Conservation (phyloP, 2,329 filamentous ascomycete genomes). For the Monilinia fructicola region DNA sequence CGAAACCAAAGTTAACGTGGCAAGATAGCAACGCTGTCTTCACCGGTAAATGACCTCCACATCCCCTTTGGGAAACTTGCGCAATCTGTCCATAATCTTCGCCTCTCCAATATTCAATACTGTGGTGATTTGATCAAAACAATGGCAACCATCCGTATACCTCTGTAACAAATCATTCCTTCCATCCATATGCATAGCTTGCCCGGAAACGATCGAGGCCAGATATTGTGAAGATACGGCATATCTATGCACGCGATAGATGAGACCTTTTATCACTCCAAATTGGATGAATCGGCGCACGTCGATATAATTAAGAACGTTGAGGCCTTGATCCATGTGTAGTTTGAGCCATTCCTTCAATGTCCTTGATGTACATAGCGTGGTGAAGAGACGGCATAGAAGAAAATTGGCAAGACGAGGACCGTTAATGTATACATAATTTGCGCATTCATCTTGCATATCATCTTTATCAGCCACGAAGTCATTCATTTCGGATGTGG, state of each 20-base stretch:
- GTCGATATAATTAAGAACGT: conserved; percentile 74
- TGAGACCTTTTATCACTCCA: conserved; percentile 88
- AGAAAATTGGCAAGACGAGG: conserved; percentile 54
- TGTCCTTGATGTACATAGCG: conserved; percentile 79
- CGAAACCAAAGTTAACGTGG: not conserved
- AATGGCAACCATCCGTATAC: conserved; percentile 73
- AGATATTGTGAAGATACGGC: conserved; percentile 68
- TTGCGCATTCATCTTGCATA: conserved; percentile 82
- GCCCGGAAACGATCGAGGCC: conserved; percentile 41
- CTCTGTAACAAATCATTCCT: conserved; percentile 49
- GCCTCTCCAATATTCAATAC: conserved; percentile 69
- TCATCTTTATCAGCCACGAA: conserved; percentile 73
- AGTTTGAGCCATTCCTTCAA: conserved; percentile 82
- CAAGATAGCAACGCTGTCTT: not conserved
- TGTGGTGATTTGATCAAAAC: conserved; percentile 80
- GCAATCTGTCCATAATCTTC: conserved; percentile 68
- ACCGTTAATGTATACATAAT: conserved; percentile 61
- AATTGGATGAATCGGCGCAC: conserved; percentile 92
- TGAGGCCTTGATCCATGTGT: conserved; percentile 64
- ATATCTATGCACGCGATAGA: conserved; percentile 92
- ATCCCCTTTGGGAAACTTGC: conserved; percentile 49
- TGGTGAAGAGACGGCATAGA: conserved; percentile 81
- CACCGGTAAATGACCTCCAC: conserved; percentile 44
- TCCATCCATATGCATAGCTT: conserved; percentile 38
- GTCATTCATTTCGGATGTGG: conserved; percentile 71